Evolutionary conservation across 495 filamentous ascomycete genomes (phyloP).

Genomic region (Chaetomidium leptoderma): DNA sequence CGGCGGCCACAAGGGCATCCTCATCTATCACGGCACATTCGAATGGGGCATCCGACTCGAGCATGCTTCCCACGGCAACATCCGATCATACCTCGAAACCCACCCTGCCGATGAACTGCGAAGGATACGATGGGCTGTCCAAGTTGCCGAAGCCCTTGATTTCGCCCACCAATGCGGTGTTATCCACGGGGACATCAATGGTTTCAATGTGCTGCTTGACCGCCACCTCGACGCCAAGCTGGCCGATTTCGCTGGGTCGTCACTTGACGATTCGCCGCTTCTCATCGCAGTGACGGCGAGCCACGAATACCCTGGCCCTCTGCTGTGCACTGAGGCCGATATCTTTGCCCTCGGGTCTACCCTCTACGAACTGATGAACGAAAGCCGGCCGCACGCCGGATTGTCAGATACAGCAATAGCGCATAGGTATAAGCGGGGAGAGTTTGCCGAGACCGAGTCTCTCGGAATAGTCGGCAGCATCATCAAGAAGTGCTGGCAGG

Average conservation of each 20-base stretch:
- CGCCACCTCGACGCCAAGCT: neutral
- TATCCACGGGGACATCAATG: neutral
- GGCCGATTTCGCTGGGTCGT: slow-evolving; percentile 5
- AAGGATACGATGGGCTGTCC: neutral
- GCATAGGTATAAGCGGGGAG: neutral
- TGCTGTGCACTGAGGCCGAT: neutral
- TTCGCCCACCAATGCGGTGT: slow-evolving; percentile 3
- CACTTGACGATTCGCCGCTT: slow-evolving; percentile 1
- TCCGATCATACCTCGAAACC: neutral
- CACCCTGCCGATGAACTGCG: neutral
- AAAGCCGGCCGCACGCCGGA: neutral
- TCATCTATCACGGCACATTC: neutral
- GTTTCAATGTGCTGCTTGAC: neutral
- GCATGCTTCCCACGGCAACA: neutral
- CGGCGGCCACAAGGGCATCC: slow-evolving; percentile 1
- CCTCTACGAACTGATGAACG: slow-evolving; percentile 4
- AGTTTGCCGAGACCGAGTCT: neutral
- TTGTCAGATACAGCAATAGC: neutral
- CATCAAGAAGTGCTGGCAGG: slow-evolving; percentile 1
- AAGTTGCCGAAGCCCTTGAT: slow-evolving; percentile 5
- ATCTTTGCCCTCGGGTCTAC: neutral
- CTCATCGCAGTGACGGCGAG: slow-evolving; percentile 1
- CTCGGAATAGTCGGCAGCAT: neutral
- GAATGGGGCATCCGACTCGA: neutral
- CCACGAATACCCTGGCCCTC: neutral